Percentiles rank a stretch among this genome's conserved stretches.
Conservation (phyloP, 176 grass and related monocot species). For the Eleusine coracana region DNA sequence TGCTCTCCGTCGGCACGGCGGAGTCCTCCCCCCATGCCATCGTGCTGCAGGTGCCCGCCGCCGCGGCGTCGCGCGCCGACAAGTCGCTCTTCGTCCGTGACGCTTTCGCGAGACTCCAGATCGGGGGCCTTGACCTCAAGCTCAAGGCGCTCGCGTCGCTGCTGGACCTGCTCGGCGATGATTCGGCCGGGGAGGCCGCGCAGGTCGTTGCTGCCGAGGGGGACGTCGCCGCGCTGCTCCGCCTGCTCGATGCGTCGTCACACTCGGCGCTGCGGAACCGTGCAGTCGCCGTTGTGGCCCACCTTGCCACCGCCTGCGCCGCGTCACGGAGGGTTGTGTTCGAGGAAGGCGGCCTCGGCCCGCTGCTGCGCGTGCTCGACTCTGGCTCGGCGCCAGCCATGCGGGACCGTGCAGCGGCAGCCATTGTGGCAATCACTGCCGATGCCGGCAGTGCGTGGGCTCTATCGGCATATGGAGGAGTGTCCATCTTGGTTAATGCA, state of each 20-base stretch:
- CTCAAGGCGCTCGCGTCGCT: conserved; percentile 74
- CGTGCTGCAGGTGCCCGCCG: conserved; percentile 61
- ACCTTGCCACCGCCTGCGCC: conserved; percentile 57
- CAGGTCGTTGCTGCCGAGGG: conserved; percentile 57
- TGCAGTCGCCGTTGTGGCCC: conserved; percentile 49
- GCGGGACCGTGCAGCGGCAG: conserved; percentile 57
- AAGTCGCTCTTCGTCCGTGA: conserved; percentile 73
- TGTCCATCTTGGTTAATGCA: conserved; percentile 64
- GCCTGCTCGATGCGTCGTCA: conserved; percentile 73
- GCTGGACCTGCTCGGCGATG: conserved; percentile 57
- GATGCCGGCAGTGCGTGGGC: conserved; percentile 69
- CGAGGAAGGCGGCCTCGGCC: conserved; percentile 80
- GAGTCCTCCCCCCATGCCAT: conserved; percentile 53
- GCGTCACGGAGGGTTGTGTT: conserved; percentile 66
- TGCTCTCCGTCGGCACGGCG: conserved; percentile 35
- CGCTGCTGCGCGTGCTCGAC: conserved; percentile 74
- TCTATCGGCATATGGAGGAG: conserved; percentile 74
- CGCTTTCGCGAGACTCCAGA: conserved; percentile 83
- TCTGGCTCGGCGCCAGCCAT: conserved; percentile 42
- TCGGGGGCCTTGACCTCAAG: conserved; percentile 79
- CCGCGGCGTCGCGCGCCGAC: conserved; percentile 55
- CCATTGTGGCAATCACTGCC: conserved; percentile 60
- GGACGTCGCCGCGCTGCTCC: conserved; percentile 60
- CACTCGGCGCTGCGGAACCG: conserved; percentile 68
- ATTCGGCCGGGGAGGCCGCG: conserved; percentile 45